Base-by-base conservation (phyloP, 768 basidiomycete species). In the Botryobasidium botryosum region DNA sequence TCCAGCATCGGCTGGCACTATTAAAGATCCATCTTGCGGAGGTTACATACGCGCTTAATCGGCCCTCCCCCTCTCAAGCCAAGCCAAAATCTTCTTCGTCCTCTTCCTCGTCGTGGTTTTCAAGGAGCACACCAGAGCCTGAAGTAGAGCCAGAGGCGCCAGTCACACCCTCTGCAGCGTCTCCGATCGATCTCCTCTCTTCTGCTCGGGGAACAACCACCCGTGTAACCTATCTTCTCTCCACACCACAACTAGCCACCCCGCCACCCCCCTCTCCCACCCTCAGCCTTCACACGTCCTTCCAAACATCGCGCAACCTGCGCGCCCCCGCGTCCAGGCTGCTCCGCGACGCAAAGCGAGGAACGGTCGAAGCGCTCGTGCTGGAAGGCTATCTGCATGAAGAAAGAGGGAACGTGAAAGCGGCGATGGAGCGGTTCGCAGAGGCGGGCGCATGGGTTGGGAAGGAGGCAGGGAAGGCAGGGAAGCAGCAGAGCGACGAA, bases 301-400 rank as follows among this genome's bases (percentile, higher is more conserved):
- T 20, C 29, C 39, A 2, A 7, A 28, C 6, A 40, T 32, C 39
- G 13, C 40, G 6, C 17, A 28, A 18, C 24, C 80, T 65, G 64
- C 60, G 44, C 68, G 64, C 44, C 70, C 72, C 5, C n/a, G 79
- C 81, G 21, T 58, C 54, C 35, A 64, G 64, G 43, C 60, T 84
- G 13, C 65, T 84, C 44, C 72, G 76, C 23, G 79, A 84, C 55
- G 70, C 81, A 15, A 69, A 77, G 13, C 65, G 78, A 36, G 73
- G 76, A 24, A 75, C 79, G 13, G 76, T 76, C 1, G 77, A 81
- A 58, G 72, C 79, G 5, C 84, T 79, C 79, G 77, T 72, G 54
- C 61, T 84, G 49, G 64, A 76, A 57, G 81, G 82, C 10, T 61
- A 80, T 31, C 60, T 84, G 6, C 64, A 67, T n/a, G 77, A 82